Percentiles rank a stretch among this genome's conserved stretches.
Evolutionary conservation across 208 protist species (phyloP).

Genomic region (Trypanosoma caninum): DNA sequence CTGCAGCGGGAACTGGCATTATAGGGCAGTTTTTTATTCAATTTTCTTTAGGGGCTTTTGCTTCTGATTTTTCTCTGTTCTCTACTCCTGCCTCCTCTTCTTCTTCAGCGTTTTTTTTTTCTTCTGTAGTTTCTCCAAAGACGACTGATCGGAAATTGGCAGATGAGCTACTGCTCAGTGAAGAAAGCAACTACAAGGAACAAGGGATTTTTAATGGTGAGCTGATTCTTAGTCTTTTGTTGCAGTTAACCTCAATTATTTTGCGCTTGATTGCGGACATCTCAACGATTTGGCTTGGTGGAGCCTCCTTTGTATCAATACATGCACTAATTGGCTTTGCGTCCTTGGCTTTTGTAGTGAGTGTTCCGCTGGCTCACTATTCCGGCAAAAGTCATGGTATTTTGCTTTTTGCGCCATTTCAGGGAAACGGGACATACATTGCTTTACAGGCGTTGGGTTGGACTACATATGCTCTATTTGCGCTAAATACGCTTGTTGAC

Average conservation of each 20-base stretch:
- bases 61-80: neutral
- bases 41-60: slow-evolving; percentile 15
- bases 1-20: slow-evolving; percentile 2
- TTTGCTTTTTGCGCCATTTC: slow-evolving; percentile 51
- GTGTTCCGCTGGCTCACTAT: slow-evolving; percentile 61
- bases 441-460: slow-evolving; percentile 77
- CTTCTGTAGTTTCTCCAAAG: too few relatives aligned
- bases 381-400: slow-evolving; percentile 66
- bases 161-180: neutral
- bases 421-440: slow-evolving; percentile 54
- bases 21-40: slow-evolving; percentile 17
- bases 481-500: slow-evolving; percentile 32
- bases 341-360: slow-evolving; percentile 38
- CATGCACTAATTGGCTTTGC: slow-evolving; percentile 29
- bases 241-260: slow-evolving; percentile 44
- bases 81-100: too few relatives aligned
- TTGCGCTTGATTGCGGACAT: slow-evolving; percentile 60
- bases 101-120: too few relatives aligned
- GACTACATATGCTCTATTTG: slow-evolving; percentile 49
- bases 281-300: slow-evolving; percentile 28
- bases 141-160: too few relatives aligned
- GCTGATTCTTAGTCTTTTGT: slow-evolving; percentile 53
- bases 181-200: neutral
- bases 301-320: slow-evolving; percentile 23
- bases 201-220: slow-evolving; percentile 55